These are phyloP conservation scores for Dipodascus albidus DNA, from an alignment of 805 yeast genomes.

Conservation along the genomic window DNA sequence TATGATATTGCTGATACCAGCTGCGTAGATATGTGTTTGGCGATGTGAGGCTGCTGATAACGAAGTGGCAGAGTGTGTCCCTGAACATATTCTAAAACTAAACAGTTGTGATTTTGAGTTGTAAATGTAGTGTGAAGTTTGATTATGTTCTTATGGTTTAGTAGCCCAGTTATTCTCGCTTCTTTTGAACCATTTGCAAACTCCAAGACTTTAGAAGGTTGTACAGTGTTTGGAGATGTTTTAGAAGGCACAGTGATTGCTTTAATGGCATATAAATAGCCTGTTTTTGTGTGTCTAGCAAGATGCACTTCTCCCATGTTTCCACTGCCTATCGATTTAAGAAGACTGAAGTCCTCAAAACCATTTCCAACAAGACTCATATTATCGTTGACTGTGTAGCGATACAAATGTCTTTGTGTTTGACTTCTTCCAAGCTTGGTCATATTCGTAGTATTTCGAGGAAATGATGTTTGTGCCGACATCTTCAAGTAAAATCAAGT, in stretches of 20 bases:
- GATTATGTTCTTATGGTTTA: conserved; percentile 88
- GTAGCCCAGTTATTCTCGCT: conserved; percentile 81
- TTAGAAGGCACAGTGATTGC: conserved; percentile 51
- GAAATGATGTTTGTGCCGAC: too few relatives aligned
- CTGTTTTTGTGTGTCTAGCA: conserved; percentile 71
- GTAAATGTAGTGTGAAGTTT: conserved; percentile 86
- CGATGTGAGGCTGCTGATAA: conserved; percentile 30
- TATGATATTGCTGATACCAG: conserved; percentile 56
- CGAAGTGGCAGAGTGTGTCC: conserved; percentile 84
- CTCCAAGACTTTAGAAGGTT: background rate
- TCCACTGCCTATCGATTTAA: conserved; percentile 93
- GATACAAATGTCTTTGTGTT: background rate
- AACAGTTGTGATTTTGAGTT: conserved; percentile 93
- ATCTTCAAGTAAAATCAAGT: too few relatives aligned
- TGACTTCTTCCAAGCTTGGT: background rate
- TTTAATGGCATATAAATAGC: conserved; percentile 71
- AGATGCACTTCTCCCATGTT: conserved; percentile 98
- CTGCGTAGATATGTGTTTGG: conserved; percentile 59
- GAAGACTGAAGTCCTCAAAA: conserved; percentile 29
- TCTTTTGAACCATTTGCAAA: conserved; percentile 38
- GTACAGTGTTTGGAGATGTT: background rate
- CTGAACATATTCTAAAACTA: conserved; percentile 90
- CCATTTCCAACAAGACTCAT: background rate
- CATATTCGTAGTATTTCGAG: too few relatives aligned
- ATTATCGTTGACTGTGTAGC: background rate